Percentiles rank a stretch among this genome's conserved stretches.
phyloP scores from a whole-genome alignment of 1,284 basidiomycete genomes.

The Lentinus polychrous region DNA sequence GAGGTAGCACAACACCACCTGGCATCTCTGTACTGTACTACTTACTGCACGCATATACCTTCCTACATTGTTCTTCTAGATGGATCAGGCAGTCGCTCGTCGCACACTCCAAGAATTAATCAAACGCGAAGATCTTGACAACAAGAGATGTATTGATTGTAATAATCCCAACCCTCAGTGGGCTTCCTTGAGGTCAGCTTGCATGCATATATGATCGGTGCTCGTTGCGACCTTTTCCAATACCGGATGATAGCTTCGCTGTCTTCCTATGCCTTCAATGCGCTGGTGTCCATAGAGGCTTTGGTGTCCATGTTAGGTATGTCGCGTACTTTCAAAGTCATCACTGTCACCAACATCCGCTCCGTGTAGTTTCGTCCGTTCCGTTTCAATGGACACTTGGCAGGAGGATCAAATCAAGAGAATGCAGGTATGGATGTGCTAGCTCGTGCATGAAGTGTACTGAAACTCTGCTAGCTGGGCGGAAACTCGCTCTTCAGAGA shows the following conservation, averaged over 20 bases:
- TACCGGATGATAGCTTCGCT: slow-evolving; percentile 51
- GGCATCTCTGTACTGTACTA: too few species aligned
- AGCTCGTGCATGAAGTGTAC: slow-evolving; percentile 11
- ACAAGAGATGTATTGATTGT: slow-evolving; percentile 79
- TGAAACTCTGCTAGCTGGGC: slow-evolving; percentile 49
- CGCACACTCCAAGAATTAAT: slow-evolving; percentile 70
- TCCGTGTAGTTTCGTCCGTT: slow-evolving; percentile 78
- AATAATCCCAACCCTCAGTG: slow-evolving; percentile 85
- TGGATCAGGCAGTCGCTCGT: slow-evolving; percentile 68
- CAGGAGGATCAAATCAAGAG: slow-evolving; percentile 83
- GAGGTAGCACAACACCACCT: too few species aligned
- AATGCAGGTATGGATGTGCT: slow-evolving; percentile 64
- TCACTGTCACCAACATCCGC: slow-evolving; percentile 11
- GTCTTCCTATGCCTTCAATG: slow-evolving; percentile 90
- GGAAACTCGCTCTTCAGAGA: slow-evolving; percentile 78
- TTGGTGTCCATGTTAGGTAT: slow-evolving; percentile 82
- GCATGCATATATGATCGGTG: slow-evolving; percentile 4
- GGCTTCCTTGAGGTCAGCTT: slow-evolving; percentile 68
- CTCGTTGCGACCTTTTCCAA: slow-evolving; percentile 6
- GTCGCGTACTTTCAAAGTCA: slow-evolving; percentile 8
- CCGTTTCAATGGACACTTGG: slow-evolving; percentile 96
- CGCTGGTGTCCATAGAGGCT: slow-evolving; percentile 83
- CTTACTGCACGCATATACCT: not conserved
- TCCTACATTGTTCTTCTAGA: slow-evolving; percentile 15
- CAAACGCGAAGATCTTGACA: slow-evolving; percentile 63